Evolutionary conservation across 352 stramenopile genomes (phyloP), one percentile per base, ranked within the genome.

Genomic region (Phytophthora nicotianae): DNA sequence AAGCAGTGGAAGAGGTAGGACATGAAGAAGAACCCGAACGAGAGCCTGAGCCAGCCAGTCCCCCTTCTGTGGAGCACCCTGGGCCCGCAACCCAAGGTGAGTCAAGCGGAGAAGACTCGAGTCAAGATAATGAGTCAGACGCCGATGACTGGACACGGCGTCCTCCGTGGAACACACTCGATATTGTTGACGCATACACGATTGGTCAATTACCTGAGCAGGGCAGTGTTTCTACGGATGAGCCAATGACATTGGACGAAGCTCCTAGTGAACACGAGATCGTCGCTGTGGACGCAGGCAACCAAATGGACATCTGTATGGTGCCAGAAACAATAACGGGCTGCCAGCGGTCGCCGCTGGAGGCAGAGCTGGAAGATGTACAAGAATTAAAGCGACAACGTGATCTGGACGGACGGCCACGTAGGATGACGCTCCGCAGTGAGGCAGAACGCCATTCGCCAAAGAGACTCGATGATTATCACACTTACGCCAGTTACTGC

Each of bases 341-440:
- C 19, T 27, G 20, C 14, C 29, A 48, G 16, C 32, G 14, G 16
- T 26, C 27, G 16, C 14, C 55, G 16, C 27, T 57, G 13, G 37
- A 57, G 37, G 56, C 56, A 45, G 56, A 64, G 16, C 47, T 57
- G 11, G 56, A 51, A 20, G 38, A 64, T 29, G 47, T 57, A 4
- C 47, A 40, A 24, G 35, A 29, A 23, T 19, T 21, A 3, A 54
- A 62, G 35, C 54, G 54, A 4, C 54, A 49, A 27, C 46, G 6
- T 11, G 11, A 50, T 14, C 4, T 35, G 1, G 21, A 42, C 24
- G 21, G 21, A 3, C 11, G 23, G 7, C 17, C n/a, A 32, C 45
- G 14, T 3, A 19, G 45, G 16, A 62, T 55, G 54, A 49, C 16
- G 2, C 37, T 62, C 1, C 21, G 45, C 20, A n/a, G 27, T 38